These are phyloP conservation scores for Tolypocladium paradoxum DNA, from an alignment of 2,329 filamentous ascomycete genomes.

Conservation along the genomic window DNA sequence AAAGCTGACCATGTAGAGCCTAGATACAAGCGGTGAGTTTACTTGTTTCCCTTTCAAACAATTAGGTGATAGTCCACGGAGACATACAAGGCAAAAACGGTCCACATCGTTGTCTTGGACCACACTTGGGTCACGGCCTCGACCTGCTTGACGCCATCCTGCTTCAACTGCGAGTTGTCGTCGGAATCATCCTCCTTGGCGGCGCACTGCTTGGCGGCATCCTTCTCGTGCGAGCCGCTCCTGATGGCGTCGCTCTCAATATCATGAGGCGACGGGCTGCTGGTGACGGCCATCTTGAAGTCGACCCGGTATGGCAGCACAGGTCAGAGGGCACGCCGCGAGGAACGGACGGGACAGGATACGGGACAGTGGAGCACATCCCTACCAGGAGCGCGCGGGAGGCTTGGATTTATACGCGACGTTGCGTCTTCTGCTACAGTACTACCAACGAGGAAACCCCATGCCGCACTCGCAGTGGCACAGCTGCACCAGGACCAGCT, in stretches of 20 bases:
- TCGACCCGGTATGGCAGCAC: background rate
- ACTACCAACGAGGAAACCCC: background rate
- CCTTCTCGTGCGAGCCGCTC: background rate
- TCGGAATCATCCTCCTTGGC: constrained; percentile 8
- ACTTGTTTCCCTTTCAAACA: background rate
- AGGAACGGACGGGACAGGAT: background rate
- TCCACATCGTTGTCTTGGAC: constrained; percentile 24
- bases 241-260: background rate
- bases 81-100: constrained; percentile 28
- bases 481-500: background rate
- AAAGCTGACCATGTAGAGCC: constrained; percentile 28
- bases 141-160: constrained; percentile 27
- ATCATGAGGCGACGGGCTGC: background rate
- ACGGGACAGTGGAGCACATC: background rate
- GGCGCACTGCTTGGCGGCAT: background rate
- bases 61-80: no score
- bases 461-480: background rate
- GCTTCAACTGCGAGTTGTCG: constrained; percentile 16
- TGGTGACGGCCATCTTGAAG: background rate
- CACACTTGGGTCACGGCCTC: constrained; percentile 29
- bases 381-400: background rate
- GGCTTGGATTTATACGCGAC: background rate
- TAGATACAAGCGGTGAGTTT: constrained; percentile 6
- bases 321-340: background rate
- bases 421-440: background rate